Conservation (phyloP, 2,329 filamentous ascomycete genomes). For the Stagonosporopsis tanaceti region DNA sequence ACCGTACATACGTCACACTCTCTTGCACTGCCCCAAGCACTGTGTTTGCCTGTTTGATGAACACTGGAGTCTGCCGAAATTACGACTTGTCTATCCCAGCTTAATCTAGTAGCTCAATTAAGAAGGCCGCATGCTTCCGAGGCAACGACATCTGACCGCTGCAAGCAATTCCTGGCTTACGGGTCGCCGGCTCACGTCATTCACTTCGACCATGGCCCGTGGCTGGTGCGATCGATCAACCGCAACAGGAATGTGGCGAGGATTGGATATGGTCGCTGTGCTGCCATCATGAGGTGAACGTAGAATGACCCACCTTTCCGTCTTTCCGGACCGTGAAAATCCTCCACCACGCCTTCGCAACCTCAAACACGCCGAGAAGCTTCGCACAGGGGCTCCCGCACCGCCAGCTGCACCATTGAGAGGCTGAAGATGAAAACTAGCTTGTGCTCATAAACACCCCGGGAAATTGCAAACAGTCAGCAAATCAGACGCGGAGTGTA, state of each 20-base stretch:
- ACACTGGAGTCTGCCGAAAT: conserved; percentile 35
- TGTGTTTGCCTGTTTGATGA: conserved; percentile 21
- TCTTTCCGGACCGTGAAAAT: conserved; percentile 17
- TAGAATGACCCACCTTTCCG: conserved; percentile 15
- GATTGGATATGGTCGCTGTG: conserved; percentile 2
- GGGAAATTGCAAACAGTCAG: conserved; percentile 37
- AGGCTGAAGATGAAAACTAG: conserved; percentile 31
- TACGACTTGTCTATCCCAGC: conserved; percentile 32
- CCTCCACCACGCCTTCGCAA: conserved; percentile 14
- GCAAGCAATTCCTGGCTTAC: conserved; percentile 29
- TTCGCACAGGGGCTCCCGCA: conserved; percentile 32
- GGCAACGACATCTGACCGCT: conserved; percentile 22
- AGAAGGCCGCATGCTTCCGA: conserved; percentile 15
- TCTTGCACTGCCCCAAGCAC: conserved; percentile 8
- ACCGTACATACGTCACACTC: background rate
- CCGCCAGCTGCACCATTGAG: conserved; percentile 23
- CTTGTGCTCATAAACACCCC: conserved; percentile 31
- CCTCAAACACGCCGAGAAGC: conserved; percentile 24
- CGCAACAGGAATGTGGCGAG: conserved; percentile 19
- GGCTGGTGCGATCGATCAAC: conserved; percentile 9
- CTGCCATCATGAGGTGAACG: conserved; percentile 1
- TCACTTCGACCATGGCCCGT: conserved; percentile 1
- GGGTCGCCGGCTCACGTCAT: conserved; percentile 12
- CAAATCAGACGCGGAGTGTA: conserved; percentile 38
- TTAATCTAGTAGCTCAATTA: conserved; percentile 22